Evolutionary conservation across 2,329 filamentous ascomycete genomes (phyloP).

Genomic region (Pyricularia grisea): DNA sequence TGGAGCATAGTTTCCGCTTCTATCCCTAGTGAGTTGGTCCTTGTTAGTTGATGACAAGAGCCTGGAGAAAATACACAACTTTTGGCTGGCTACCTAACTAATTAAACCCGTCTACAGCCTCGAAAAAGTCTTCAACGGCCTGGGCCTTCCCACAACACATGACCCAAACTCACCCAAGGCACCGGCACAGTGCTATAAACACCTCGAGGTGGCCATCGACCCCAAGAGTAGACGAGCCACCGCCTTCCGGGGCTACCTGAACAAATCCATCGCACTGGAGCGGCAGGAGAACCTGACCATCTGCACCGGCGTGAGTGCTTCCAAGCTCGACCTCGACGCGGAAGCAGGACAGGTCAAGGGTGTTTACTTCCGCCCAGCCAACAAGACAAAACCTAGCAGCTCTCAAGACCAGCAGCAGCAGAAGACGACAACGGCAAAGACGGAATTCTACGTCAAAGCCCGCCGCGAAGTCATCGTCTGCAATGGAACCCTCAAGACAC

Average conservation of each 20-base stretch:
- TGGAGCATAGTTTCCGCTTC: constrained; percentile 5
- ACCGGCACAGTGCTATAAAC: constrained; percentile 18
- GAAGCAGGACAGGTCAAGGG: constrained; percentile 13
- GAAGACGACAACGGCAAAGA: not conserved
- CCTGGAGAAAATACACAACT: no score
- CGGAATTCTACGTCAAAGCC: constrained; percentile 13
- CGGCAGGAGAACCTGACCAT: constrained; percentile 16
- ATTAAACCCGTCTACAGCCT: no score
- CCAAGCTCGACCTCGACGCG: constrained; percentile 16
- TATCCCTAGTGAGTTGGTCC: constrained; percentile 9
- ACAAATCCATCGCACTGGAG: constrained; percentile 11
- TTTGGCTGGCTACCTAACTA: not conserved
- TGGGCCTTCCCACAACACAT: constrained; percentile 16
- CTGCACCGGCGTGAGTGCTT: constrained; percentile 19
- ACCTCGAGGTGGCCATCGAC: constrained; percentile 13
- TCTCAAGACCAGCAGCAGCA: not conserved
- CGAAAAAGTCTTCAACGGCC: constrained; percentile 13
- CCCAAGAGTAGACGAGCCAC: constrained; percentile 11
- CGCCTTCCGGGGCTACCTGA: constrained; percentile 17
- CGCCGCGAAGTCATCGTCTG: constrained; percentile 21
- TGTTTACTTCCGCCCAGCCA: constrained; percentile 13
- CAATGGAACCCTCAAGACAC: constrained; percentile 17
- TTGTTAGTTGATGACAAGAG: no score
- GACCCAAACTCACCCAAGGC: constrained; percentile 19
- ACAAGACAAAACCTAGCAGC: not conserved